phyloP scores from a whole-genome alignment of 768 basidiomycete genomes.

The Panaeolus cyanescens region DNA sequence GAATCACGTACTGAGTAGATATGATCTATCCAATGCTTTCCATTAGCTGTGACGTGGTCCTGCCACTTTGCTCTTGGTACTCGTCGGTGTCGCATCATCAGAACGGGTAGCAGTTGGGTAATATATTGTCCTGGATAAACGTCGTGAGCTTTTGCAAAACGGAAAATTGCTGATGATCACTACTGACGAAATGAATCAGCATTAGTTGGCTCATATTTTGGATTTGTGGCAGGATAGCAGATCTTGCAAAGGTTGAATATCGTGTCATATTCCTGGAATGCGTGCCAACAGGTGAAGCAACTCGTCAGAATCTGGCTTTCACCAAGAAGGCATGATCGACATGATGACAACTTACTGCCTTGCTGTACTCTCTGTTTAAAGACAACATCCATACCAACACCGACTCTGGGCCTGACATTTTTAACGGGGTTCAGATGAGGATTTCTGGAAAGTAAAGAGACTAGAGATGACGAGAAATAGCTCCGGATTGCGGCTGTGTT shows the following conservation, averaged over 20 bases:
- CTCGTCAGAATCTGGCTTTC: slow-evolving; percentile 5
- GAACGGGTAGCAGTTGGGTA: slow-evolving; percentile 72
- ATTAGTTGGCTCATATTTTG: slow-evolving; percentile 55
- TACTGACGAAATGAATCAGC: slow-evolving; percentile 68
- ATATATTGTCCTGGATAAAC: slow-evolving; percentile 59
- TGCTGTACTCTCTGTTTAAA: slow-evolving; percentile 70
- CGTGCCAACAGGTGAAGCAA: background rate
- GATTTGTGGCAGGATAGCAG: slow-evolving; percentile 59
- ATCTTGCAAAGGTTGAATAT: slow-evolving; percentile 61
- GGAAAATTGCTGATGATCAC: background rate
- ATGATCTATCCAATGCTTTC: slow-evolving; percentile 86
- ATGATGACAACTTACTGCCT: slow-evolving; percentile 46
- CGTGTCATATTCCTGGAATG: slow-evolving; percentile 68
- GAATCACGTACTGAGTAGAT: slow-evolving; percentile 28
- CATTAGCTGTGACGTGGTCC: slow-evolving; percentile 57
- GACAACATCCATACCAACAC: slow-evolving; percentile 83
- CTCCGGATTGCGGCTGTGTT: slow-evolving; percentile 1
- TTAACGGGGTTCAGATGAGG: background rate
- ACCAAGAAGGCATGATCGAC: slow-evolving; percentile 11
- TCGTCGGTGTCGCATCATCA: slow-evolving; percentile 85
- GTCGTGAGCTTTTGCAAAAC: background rate
- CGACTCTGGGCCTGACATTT: slow-evolving; percentile 24
- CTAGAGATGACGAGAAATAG: background rate
- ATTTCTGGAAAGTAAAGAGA: background rate
- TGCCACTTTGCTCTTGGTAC: slow-evolving; percentile 78